Evolutionary conservation across 2,329 filamentous ascomycete genomes (phyloP).

Genomic region (Arthroderma uncinatum): DNA sequence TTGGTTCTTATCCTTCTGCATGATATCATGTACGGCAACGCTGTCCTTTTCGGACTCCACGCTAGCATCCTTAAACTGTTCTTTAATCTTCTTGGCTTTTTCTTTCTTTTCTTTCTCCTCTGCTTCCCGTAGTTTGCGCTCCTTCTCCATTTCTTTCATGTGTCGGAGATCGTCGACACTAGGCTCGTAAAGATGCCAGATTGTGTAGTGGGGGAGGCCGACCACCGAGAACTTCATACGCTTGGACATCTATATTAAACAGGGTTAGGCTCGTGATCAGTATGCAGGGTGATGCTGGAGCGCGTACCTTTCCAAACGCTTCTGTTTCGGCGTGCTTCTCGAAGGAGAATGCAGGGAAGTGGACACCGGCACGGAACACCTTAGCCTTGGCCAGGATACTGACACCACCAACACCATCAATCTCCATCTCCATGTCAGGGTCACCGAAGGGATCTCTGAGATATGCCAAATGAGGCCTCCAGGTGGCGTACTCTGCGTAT

Average conservation of each 20-base stretch:
- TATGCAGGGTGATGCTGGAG: conserved; percentile 7
- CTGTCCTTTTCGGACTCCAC: conserved; percentile 88
- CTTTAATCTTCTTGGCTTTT: conserved; percentile 64
- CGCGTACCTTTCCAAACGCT: conserved; percentile 84
- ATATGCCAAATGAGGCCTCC: conserved; percentile 93
- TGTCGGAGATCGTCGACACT: conserved; percentile 93
- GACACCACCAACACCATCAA: conserved; percentile 93
- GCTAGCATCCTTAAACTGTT: conserved; percentile 64
- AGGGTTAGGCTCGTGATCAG: not conserved
- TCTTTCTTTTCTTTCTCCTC: conserved; percentile 67
- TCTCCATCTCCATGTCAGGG: conserved; percentile 99
- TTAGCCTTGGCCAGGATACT: conserved; percentile 93
- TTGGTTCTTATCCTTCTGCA: conserved; percentile 44
- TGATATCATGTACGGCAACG: conserved; percentile 58
- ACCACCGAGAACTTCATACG: conserved; percentile 93
- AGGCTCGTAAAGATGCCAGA: conserved; percentile 99
- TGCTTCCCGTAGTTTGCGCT: conserved; percentile 65
- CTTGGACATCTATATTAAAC: conserved; percentile 72
- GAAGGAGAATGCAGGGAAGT: conserved; percentile 97
- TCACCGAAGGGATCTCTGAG: conserved; percentile 93
- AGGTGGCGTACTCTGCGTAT: conserved; percentile 97
- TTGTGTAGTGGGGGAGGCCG: conserved; percentile 91
- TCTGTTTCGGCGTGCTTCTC: conserved; percentile 98
- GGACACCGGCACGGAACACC: conserved; percentile 87
- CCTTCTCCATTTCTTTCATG: conserved; percentile 97